phyloP scores from a whole-genome alignment of 116 monocot species.

The Posidonia oceanica region DNA sequence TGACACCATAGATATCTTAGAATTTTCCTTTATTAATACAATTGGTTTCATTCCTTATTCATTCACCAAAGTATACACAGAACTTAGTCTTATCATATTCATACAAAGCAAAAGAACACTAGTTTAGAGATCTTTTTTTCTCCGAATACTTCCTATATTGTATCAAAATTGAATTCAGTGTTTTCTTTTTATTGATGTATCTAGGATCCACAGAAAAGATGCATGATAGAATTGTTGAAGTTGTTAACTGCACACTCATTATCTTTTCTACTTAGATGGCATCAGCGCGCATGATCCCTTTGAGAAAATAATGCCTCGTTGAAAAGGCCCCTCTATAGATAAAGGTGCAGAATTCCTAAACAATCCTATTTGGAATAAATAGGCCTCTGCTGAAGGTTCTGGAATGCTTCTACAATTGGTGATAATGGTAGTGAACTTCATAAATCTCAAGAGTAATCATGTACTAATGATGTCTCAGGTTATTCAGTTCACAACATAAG shows the following conservation, averaged over 20 bases:
- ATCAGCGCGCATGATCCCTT: conserved; percentile 64
- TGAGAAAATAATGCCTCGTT: conserved; percentile 68
- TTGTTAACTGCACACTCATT: not conserved
- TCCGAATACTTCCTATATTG: too few species aligned
- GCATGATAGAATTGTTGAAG: not conserved
- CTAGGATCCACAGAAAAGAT: not conserved
- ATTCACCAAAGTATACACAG: too few species aligned
- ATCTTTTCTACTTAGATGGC: conserved; percentile 42
- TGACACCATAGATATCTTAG: too few species aligned
- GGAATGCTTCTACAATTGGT: not conserved
- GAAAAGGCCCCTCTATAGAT: conserved; percentile 52
- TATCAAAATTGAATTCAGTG: too few species aligned
- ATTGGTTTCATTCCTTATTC: too few species aligned
- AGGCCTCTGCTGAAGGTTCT: conserved; percentile 7
- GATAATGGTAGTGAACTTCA: conserved; percentile 11
- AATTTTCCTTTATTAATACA: too few species aligned
- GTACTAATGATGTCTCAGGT: conserved; percentile 7
- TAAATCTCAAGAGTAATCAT: conserved; percentile 13
- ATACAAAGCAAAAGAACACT: too few species aligned
- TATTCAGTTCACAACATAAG: conserved; percentile 16
- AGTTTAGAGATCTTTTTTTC: too few species aligned
- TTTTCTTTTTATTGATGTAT: too few species aligned
- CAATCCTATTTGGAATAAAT: conserved; percentile 9
- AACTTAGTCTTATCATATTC: too few species aligned
- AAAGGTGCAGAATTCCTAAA: conserved; percentile 41